Percentiles rank a stretch among this genome's conserved stretches.
Evolutionary conservation across 2,329 filamentous ascomycete species (phyloP).

Genomic region (Canariomyces notabilis): DNA sequence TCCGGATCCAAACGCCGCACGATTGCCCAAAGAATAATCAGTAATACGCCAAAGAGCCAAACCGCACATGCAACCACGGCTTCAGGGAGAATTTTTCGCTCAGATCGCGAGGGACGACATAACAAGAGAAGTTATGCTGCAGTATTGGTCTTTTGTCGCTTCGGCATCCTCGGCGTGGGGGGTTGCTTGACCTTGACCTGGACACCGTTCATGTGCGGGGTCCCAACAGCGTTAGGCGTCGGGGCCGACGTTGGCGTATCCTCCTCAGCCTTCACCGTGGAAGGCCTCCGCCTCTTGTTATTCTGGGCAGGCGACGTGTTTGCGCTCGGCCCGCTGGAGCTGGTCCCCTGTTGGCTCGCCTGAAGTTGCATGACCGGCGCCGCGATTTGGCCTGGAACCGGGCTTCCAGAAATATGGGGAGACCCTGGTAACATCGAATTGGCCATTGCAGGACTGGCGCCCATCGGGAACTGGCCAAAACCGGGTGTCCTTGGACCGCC

Average conservation of each 20-base stretch:
- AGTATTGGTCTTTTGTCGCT: conserved; percentile 47
- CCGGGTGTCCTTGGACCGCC: conserved; percentile 48
- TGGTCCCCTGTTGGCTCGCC: conserved; percentile 63
- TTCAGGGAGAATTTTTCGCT: too few relatives aligned
- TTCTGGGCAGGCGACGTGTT: conserved; percentile 55
- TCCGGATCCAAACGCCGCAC: neutral
- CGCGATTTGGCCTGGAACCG: conserved; percentile 58
- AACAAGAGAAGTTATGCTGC: conserved; percentile 3
- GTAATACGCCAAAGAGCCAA: neutral
- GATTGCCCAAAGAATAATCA: neutral
- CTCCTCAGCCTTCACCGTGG: conserved; percentile 54
- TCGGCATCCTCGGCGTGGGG: conserved; percentile 52
- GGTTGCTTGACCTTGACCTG: conserved; percentile 49
- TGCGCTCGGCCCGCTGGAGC: conserved; percentile 60
- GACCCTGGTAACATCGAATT: conserved; percentile 59
- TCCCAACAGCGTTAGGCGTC: conserved; percentile 40
- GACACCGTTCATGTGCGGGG: conserved; percentile 48
- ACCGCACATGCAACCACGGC: neutral
- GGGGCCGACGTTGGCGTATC: conserved; percentile 44
- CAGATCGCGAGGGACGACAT: neutral
- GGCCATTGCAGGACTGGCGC: conserved; percentile 54
- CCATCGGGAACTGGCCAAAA: conserved; percentile 54
- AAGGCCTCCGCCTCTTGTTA: conserved; percentile 54
- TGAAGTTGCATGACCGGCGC: conserved; percentile 63
- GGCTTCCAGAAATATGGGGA: conserved; percentile 53